Evolutionary conservation across 2,329 filamentous ascomycete genomes (phyloP), one percentile per base, ranked within the genome.

Genomic region (Penicillium hordei): DNA sequence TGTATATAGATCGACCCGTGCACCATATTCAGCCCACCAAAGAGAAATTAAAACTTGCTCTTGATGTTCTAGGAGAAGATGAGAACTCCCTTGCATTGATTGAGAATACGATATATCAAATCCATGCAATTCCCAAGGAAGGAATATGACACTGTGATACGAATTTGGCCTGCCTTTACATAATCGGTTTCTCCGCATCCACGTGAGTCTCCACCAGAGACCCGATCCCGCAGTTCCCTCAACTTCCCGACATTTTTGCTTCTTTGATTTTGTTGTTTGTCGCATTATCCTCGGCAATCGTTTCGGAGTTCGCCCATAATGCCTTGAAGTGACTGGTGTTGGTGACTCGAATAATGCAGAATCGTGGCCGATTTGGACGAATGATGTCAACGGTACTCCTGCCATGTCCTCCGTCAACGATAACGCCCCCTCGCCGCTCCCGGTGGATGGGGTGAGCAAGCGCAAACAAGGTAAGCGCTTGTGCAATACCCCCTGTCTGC

Each of bases 401-500:
- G 67, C 65, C 67, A 76, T 76, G 73, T 74, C 72, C 60, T 72
- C 73, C 65, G 63, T 68, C 66, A 68, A 67, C 65, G 70, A 70
- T 64, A 68, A 68, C 63, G 66, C 64, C 61, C 64, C 67, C 61
- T 61, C 70, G 60, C 67, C 72, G 48, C 62, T 66, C 57, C 57
- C 68, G 55, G 66, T 63, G 60, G 68, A 72, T 65, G 72, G 72
- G 61, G 65, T 75, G 64, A 71, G 66, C 65, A 76, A 75, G 67
- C 72, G 71, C 68, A 75, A 74, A 61, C 68, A 72, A 65, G 72
- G 73, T 75, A 72, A 57, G 64, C 54, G 48, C 39, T 44, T 42
- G 34, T 49, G 19, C 34, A 40, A 39, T 46, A 9, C 33, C 15
- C 48, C 39, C 48, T 33, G 17, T 34, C 45, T 57, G 39, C n/a